Evolutionary conservation across 805 yeast species (phyloP).

Genomic region (Candida stauntonica): DNA sequence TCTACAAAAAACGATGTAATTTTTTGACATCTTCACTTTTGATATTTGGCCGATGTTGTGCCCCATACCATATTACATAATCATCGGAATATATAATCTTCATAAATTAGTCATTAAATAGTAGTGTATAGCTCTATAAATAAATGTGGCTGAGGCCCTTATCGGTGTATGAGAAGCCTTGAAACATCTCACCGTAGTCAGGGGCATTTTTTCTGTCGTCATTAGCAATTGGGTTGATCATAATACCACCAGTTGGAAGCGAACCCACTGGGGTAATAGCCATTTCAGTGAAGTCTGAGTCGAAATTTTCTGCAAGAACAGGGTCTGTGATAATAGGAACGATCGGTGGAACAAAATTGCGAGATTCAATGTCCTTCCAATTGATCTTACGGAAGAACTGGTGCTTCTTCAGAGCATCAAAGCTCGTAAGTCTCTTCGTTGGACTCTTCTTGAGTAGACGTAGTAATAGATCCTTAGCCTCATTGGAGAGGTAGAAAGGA

Average conservation of each 20-base stretch:
- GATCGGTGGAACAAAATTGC: constrained; percentile 62
- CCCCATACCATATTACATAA: too few relatives aligned
- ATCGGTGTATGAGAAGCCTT: constrained; percentile 44
- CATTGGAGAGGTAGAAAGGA: constrained; percentile 74
- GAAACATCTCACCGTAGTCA: constrained; percentile 28
- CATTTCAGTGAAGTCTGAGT: constrained; percentile 72
- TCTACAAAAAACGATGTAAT: not conserved
- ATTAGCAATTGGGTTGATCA: constrained; percentile 6
- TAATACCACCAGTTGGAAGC: constrained; percentile 11
- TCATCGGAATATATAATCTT: not conserved
- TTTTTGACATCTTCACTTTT: too few relatives aligned
- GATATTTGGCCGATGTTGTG: too few relatives aligned
- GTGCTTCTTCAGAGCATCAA: constrained; percentile 56
- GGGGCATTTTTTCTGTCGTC: not conserved
- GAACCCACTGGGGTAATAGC: constrained; percentile 34
- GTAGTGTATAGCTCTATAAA: constrained; percentile 6
- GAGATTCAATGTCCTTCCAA: constrained; percentile 55
- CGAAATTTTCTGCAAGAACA: constrained; percentile 79
- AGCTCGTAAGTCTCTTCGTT: constrained; percentile 54
- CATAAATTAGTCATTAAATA: constrained; percentile 3
- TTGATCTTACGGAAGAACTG: constrained; percentile 72
- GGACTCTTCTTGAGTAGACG: constrained; percentile 69
- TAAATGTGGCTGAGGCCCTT: constrained; percentile 20
- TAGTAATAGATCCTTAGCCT: constrained; percentile 70
- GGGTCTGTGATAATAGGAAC: constrained; percentile 82